Percentiles rank a stretch among this genome's conserved stretches.
phyloP scores from a whole-genome alignment of 2,329 filamentous ascomycete species.

The Blastomyces parvus region DNA sequence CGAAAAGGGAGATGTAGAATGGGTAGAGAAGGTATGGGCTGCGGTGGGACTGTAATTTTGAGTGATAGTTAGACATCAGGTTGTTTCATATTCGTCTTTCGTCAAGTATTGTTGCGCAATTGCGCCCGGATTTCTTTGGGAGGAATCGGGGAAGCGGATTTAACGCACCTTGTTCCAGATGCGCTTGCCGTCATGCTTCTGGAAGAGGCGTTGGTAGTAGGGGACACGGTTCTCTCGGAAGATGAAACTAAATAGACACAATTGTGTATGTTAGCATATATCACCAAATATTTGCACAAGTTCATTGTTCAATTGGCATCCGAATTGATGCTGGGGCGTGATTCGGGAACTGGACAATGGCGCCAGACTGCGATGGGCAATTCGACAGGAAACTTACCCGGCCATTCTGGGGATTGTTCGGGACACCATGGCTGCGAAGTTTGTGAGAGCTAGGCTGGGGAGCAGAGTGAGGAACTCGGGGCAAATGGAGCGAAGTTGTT shows the following conservation, averaged over 20 bases:
- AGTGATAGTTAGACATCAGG: slow-evolving; percentile 4
- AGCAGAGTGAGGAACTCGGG: slow-evolving; percentile 16
- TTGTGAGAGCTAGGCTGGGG: slow-evolving; percentile 13
- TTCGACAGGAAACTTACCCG: slow-evolving; percentile 29
- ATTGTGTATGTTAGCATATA: slow-evolving; percentile 17
- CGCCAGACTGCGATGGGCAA: neutral
- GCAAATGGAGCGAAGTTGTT: slow-evolving; percentile 17
- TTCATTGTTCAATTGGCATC: neutral
- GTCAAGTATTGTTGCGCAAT: too few species aligned
- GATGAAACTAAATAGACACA: slow-evolving; percentile 36
- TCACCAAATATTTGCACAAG: neutral
- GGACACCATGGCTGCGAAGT: slow-evolving; percentile 32
- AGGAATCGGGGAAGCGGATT: neutral
- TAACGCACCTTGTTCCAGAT: slow-evolving; percentile 57
- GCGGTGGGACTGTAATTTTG: slow-evolving; percentile 39
- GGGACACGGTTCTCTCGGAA: slow-evolving; percentile 60
- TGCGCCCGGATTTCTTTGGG: neutral
- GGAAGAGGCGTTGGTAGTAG: slow-evolving; percentile 57
- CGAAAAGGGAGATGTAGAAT: slow-evolving; percentile 47
- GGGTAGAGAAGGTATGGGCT: slow-evolving; percentile 51
- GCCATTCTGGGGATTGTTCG: slow-evolving; percentile 36
- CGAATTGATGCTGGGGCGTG: neutral
- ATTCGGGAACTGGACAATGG: neutral
- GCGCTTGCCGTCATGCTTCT: slow-evolving; percentile 56
- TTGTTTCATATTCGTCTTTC: neutral